Evolutionary conservation across 345 rosid species (phyloP).

Genomic region (Eucalyptus polyanthemos): DNA sequence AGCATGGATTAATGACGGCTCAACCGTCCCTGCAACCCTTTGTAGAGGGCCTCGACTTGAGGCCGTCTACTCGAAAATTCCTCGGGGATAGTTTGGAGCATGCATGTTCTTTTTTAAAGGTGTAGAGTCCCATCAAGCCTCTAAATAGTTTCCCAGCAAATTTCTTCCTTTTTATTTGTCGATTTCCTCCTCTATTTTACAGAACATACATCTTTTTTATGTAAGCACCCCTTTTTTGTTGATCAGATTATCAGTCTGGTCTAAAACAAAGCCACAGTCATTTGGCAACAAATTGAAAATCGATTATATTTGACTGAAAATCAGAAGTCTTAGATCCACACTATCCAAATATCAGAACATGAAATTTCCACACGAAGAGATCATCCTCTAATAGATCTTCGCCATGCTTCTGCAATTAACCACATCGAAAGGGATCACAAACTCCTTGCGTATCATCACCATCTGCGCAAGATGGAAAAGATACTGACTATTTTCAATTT

Average conservation of each 20-base stretch:
- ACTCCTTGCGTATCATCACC: not conserved
- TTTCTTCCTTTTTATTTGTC: not conserved
- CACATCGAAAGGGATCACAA: not conserved
- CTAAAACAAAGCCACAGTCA: not conserved
- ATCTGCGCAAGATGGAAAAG: not conserved
- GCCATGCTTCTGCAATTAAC: not conserved
- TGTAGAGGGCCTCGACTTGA: not conserved
- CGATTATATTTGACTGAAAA: not conserved
- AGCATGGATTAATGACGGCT: not conserved
- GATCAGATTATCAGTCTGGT: not conserved
- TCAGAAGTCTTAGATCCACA: not conserved
- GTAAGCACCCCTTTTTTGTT: not conserved
- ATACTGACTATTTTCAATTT: not conserved
- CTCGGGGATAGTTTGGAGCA: not conserved
- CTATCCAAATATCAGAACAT: not conserved
- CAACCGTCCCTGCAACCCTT: not conserved
- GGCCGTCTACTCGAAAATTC: not conserved
- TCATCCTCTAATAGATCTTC: not conserved
- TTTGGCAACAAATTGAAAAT: not conserved
- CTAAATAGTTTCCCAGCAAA: not conserved
- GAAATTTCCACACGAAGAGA: not conserved
- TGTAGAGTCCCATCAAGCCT: not conserved
- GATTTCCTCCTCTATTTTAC: not conserved
- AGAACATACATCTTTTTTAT: not conserved
- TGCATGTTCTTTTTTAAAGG: not conserved